Evolutionary conservation across 1,284 basidiomycete genomes (phyloP).

Genomic region (Polyporus tsugae): DNA sequence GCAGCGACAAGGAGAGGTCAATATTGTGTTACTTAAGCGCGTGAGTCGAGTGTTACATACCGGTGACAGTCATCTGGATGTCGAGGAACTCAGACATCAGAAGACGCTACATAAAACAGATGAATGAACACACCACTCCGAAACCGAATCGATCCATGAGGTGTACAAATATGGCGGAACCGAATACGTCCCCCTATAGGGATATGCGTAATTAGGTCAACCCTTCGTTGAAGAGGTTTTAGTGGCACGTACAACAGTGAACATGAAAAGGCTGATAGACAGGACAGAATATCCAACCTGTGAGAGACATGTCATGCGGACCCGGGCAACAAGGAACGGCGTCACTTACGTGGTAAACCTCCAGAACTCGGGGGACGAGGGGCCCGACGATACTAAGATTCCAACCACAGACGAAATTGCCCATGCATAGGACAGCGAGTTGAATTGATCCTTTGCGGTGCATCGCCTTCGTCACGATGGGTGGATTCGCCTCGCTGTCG

Average conservation of each 20-base stretch:
- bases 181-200: conserved; percentile 54
- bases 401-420: conserved; percentile 63
- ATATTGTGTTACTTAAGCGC: not conserved
- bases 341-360: conserved; percentile 53
- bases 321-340: not conserved
- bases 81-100: no score
- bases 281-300: conserved; percentile 55
- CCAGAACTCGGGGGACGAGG: conserved; percentile 63
- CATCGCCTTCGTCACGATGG: conserved; percentile 21
- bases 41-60: not conserved
- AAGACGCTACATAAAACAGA: not conserved
- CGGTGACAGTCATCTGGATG: not conserved
- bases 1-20: not conserved
- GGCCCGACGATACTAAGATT: conserved; percentile 70
- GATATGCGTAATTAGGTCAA: conserved; percentile 37
- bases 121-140: conserved; percentile 51
- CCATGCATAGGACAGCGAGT: conserved; percentile 49
- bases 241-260: not conserved
- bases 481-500: no score
- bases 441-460: conserved; percentile 40
- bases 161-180: conserved; percentile 56
- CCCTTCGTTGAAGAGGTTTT: not conserved
- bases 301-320: not conserved
- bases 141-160: conserved; percentile 62
- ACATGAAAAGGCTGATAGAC: conserved; percentile 63